Evolutionary conservation across 305 asterid species (phyloP), one percentile per base, ranked within the genome.

Genomic region (Coffea humblotiana): DNA sequence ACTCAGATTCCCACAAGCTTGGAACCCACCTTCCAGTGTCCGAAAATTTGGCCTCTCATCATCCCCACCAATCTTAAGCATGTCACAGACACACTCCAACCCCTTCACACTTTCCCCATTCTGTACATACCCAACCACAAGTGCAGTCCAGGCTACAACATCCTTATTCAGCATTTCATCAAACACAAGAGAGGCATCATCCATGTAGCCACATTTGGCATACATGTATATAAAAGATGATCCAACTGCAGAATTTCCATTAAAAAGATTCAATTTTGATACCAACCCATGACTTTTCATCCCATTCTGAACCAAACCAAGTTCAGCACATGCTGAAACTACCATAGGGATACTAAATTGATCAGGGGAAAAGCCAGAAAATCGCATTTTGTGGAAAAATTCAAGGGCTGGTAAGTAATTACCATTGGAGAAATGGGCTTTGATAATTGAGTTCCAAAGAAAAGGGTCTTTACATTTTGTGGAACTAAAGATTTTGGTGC

Each of bases 111-210:
- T 86, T 88, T 86, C 86, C 45, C 91, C 94, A 75, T 90, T 89
- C 88, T 91, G 95, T 84, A 91, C 92, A 78, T 72, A 89, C 77
- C 97, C 97, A 79, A 91, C 87, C 32, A 92, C 82, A 64, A 94
- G 92, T 8, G 94, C 92, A 73, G 97, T 92, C 97, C 98, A 94
- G 79, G 90, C 85, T 83, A 88, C 93, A 51, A 91, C 97, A 82
- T 92, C 97, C 78, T 81, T 94, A 67, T 78, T 73, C 40, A 81
- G 56, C 58, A 90, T 91, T 89, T 91, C 97, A 85, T 87, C 96
- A 75, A 94, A 92, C 91, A 88, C 83, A 15, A 32, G 82, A 76
- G 76, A 72, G 4, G 97, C 95, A 85, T 88, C 80, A 40, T 29
- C 90, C 85, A 88, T 40, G 15, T 15, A 78, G 68, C 97, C 94